Evolutionary conservation across 1,139 yeast species (phyloP).

Genomic region (Taiozyma onychis): DNA sequence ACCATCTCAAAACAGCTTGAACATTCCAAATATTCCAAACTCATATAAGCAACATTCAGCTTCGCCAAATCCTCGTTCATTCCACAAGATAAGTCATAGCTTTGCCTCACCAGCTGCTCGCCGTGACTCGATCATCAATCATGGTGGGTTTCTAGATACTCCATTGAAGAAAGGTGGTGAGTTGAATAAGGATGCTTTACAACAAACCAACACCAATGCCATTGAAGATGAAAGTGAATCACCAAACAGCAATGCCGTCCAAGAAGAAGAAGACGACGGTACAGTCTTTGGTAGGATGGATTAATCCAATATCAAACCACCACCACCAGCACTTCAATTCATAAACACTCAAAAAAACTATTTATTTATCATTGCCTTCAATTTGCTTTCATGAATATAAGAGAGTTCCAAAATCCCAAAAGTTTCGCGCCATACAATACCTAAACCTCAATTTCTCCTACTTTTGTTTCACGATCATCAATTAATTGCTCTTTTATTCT

Average conservation of each 20-base stretch:
- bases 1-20: conserved; percentile 20
- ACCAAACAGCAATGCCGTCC: conserved; percentile 4
- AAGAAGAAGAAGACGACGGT: conserved; percentile 16
- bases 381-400: background rate
- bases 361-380: background rate
- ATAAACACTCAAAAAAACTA: background rate
- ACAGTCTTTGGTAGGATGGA: conserved; percentile 32
- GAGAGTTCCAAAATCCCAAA: no score
- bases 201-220: conserved; percentile 6
- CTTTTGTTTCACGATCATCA: background rate
- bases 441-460: background rate
- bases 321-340: background rate
- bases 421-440: background rate
- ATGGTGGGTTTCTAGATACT: conserved; percentile 20
- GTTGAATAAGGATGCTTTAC: conserved; percentile 1
- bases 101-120: conserved; percentile 6
- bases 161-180: conserved; percentile 9
- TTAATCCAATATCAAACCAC: conserved; percentile 2
- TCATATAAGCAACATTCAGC: background rate
- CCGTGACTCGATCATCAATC: conserved; percentile 1
- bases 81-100: conserved; percentile 1
- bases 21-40: background rate
- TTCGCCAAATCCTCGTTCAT: background rate
- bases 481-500: background rate
- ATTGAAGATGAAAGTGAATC: conserved; percentile 9